Evolutionary conservation across 228 moss, liverwort and hornwort genomes (phyloP).

Genomic region (Sphagnum fallax): DNA sequence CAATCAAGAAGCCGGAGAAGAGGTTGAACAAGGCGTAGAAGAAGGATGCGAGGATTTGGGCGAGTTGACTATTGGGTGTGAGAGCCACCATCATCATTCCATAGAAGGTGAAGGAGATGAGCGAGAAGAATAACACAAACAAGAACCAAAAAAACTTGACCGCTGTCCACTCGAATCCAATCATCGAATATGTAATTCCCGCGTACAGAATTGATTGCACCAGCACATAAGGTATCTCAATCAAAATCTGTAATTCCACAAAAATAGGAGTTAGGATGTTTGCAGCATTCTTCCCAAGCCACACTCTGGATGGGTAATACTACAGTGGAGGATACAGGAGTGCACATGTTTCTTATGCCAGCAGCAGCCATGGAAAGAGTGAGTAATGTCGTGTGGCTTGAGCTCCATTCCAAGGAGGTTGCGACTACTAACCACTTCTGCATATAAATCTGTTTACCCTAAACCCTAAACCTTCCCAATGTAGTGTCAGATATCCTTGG

Average conservation of each 20-base stretch:
- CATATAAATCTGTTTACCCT: too few relatives aligned
- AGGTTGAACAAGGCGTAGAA: constrained; percentile 55
- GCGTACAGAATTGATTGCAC: constrained; percentile 26
- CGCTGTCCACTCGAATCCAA: constrained; percentile 39
- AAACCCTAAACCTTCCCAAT: too few relatives aligned
- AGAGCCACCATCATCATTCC: constrained; percentile 70
- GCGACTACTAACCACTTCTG: too few relatives aligned
- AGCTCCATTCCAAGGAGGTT: too few relatives aligned
- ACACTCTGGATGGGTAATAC: too few relatives aligned
- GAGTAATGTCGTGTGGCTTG: too few relatives aligned
- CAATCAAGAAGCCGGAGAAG: constrained; percentile 40
- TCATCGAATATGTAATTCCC: constrained; percentile 38
- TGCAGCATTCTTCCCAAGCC: too few relatives aligned
- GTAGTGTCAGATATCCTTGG: too few relatives aligned
- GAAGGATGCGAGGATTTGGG: constrained; percentile 39
- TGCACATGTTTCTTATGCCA: too few relatives aligned
- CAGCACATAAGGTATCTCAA: constrained; percentile 37
- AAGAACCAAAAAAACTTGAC: constrained; percentile 51
- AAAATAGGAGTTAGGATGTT: too few relatives aligned
- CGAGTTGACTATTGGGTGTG: constrained; percentile 42
- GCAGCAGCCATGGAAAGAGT: too few relatives aligned
- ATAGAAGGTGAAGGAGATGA: constrained; percentile 45
- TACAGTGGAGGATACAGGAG: too few relatives aligned
- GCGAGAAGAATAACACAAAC: constrained; percentile 22
- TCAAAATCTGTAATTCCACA: constrained; percentile 20